Evolutionary conservation across 371 early-diverging fungal genomes (phyloP).

Genomic region (Capniomyces stellatus): DNA sequence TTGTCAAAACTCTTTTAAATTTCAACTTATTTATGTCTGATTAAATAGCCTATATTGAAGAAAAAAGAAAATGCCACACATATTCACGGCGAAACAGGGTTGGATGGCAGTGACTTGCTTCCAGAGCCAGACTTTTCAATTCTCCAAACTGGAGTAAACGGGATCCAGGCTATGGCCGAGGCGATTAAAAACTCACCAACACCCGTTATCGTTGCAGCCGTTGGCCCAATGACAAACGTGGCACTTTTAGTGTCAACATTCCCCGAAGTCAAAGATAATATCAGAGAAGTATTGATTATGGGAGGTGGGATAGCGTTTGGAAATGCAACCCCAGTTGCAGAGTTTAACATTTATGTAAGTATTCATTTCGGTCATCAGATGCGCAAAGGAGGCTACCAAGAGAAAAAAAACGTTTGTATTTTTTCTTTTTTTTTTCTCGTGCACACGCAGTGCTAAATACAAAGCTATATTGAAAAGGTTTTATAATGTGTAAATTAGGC

Average conservation of each 20-base stretch:
- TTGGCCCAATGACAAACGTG: conserved; percentile 24
- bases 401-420: no score
- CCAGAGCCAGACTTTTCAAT: conserved; percentile 10
- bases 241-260: conserved; percentile 20
- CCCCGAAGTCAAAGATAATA: conserved; percentile 15
- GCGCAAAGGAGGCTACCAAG: no score
- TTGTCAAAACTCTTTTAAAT: neutral
- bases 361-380: no score
- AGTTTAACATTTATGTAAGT: conserved; percentile 19
- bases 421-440: no score
- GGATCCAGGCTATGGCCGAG: conserved; percentile 12
- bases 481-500: neutral
- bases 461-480: no score
- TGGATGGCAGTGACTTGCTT: conserved; percentile 13
- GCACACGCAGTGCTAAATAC: no score
- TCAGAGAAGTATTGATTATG: conserved; percentile 18
- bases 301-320: conserved; percentile 21
- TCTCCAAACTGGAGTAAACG: conserved; percentile 6
- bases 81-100: conserved; percentile 20
- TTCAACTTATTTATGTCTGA: neutral
- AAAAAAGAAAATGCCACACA: conserved; percentile 5
- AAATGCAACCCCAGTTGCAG: conserved; percentile 15
- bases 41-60: conserved; percentile 11
- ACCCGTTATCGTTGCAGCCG: conserved; percentile 15
- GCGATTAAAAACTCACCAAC: conserved; percentile 7